Conservation (phyloP, 1,284 basidiomycete genomes). For the Ceratobasidium sp. region DNA sequence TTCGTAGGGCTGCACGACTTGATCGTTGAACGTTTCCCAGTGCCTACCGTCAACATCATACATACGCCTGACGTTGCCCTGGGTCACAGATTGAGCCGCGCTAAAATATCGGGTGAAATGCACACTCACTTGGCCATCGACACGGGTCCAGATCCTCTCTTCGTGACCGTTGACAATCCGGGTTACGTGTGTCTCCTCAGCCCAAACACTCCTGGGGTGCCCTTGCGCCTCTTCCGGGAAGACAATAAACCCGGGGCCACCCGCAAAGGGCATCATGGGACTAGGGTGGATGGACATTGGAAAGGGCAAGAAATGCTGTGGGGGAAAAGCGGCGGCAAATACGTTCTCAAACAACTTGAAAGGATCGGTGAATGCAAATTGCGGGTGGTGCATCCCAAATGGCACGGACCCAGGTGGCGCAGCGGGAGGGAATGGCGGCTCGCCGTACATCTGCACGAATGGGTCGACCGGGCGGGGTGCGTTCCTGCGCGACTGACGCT, state of each 20-base stretch:
- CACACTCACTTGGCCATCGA: constrained; percentile 19
- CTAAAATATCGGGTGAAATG: not conserved
- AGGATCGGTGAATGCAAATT: constrained; percentile 27
- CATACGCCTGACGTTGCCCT: constrained; percentile 40
- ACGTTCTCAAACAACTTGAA: constrained; percentile 39
- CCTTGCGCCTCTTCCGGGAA: constrained; percentile 20
- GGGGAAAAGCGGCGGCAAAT: constrained; percentile 27
- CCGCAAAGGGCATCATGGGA: constrained; percentile 25
- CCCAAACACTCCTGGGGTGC: constrained; percentile 24
- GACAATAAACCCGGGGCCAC: constrained; percentile 33
- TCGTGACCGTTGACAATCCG: constrained; percentile 39
- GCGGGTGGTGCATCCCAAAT: constrained; percentile 30
- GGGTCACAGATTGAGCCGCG: not conserved
- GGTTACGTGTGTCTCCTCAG: constrained; percentile 38
- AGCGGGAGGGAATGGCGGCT: constrained; percentile 25
- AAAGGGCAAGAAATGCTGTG: constrained; percentile 31
- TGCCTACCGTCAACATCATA: constrained; percentile 27
- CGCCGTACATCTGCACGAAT: constrained; percentile 35
- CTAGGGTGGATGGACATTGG: constrained; percentile 25
- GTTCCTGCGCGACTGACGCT: constrained; percentile 39
- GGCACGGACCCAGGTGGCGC: constrained; percentile 38
- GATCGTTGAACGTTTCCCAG: constrained; percentile 43
- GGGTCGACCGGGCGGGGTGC: constrained; percentile 31
- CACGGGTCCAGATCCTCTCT: constrained; percentile 27
- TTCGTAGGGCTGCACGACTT: constrained; percentile 33